Conservation (phyloP, 805 yeast genomes). For the Pichia californica region DNA sequence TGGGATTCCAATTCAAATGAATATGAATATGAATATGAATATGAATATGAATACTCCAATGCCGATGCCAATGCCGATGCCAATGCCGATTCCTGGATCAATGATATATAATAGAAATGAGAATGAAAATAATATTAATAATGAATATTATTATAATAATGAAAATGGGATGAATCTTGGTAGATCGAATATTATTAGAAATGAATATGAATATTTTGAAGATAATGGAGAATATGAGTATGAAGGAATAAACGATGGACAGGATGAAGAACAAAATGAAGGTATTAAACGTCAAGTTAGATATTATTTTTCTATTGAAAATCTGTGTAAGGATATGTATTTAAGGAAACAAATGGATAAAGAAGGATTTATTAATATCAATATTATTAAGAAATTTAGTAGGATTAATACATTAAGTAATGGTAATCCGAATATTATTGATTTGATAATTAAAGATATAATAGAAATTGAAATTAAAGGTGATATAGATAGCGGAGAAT, state of each 20-base stretch:
- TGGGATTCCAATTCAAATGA: not conserved
- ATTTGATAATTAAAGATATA: conserved; percentile 11
- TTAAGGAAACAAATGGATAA: conserved; percentile 71
- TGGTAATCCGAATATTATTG: conserved; percentile 41
- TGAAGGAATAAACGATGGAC: not conserved
- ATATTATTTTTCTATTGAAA: conserved; percentile 84
- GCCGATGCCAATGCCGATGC: too few relatives aligned
- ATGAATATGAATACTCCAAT: too few relatives aligned
- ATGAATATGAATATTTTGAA: too few relatives aligned
- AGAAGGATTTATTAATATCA: conserved; percentile 60
- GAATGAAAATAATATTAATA: too few relatives aligned
- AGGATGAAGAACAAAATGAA: conserved; percentile 10
- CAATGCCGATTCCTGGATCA: not conserved
- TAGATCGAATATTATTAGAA: too few relatives aligned
- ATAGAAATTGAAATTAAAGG: conserved; percentile 23
- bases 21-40: not conserved
- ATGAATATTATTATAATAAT: too few relatives aligned
- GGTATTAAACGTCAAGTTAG: conserved; percentile 49
- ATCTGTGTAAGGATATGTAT: conserved; percentile 73
- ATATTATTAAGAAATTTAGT: conserved; percentile 61
- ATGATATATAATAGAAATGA: too few relatives aligned
- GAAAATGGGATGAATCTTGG: too few relatives aligned
- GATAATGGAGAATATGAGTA: not conserved
- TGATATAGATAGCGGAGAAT: conserved; percentile 26
- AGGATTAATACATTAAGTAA: conserved; percentile 56